Conservation (phyloP, 176 grass and related monocot species). For the Tillandsia fasciculata region DNA sequence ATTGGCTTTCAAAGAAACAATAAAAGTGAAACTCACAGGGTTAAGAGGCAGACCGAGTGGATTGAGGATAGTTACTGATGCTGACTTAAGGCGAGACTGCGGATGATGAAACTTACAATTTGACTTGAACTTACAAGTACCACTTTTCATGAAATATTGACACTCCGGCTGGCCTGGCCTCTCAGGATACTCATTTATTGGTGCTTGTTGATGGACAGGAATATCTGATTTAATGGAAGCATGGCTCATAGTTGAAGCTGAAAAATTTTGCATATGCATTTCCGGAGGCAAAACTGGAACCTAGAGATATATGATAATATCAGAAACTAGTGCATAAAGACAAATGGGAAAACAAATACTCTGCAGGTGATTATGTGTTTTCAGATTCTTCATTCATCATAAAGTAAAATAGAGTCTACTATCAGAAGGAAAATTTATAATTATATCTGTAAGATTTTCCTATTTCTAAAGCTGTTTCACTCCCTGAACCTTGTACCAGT, state of each 20-base stretch:
- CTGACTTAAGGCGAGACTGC: slow-evolving; percentile 21
- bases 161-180: slow-evolving; percentile 40
- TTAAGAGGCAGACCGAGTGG: slow-evolving; percentile 76
- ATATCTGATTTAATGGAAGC: background rate
- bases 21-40: slow-evolving; percentile 37
- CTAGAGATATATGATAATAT: background rate
- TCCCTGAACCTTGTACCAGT: no score
- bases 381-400: background rate
- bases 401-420: background rate
- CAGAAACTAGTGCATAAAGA: background rate
- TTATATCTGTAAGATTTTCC: no score
- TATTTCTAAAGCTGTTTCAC: no score
- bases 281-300: background rate
- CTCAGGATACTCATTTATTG: background rate
- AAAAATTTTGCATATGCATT: background rate
- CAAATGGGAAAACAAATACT: background rate
- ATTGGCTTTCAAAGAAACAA: background rate
- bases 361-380: background rate
- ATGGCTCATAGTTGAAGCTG: background rate
- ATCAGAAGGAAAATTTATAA: no score
- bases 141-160: slow-evolving; percentile 71
- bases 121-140: slow-evolving; percentile 66
- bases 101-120: slow-evolving; percentile 86
- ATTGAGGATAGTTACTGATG: slow-evolving; percentile 37
- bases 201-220: background rate